Conservation (phyloP, 2,329 filamentous ascomycete species). For the Coleophoma crateriformis region DNA sequence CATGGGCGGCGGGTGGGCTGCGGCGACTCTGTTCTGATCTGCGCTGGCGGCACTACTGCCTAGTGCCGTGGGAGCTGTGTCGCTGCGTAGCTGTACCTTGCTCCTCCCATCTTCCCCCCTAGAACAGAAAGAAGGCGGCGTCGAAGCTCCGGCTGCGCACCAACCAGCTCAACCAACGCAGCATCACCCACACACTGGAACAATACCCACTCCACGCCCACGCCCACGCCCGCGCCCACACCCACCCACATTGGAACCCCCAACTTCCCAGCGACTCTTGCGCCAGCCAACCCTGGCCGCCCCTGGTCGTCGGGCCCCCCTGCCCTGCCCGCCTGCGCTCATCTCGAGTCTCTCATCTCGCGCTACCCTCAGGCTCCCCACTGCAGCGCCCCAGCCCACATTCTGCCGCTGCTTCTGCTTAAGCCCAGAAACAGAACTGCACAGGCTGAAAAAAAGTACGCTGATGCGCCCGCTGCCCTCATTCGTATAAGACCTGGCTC, state of each 20-base stretch:
- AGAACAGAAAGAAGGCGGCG: no score
- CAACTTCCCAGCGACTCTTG: neutral
- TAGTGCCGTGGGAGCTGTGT: no score
- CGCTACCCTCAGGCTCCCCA: no score
- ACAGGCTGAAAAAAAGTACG: no score
- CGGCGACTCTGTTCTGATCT: no score
- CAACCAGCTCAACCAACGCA: neutral
- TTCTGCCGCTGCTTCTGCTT: neutral
- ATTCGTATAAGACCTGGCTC: conserved; percentile 14
- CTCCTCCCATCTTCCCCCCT: no score
- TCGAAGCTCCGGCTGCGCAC: neutral
- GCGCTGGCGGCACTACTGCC: no score
- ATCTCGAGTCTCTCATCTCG: neutral
- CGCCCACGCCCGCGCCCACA: neutral
- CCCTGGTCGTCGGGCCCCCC: neutral
- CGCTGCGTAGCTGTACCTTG: no score
- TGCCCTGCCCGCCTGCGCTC: neutral
- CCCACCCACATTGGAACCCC: neutral
- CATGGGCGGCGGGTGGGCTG: no score
- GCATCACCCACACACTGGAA: neutral
- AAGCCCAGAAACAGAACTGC: no score
- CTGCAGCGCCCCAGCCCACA: neutral
- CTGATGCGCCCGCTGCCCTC: neutral
- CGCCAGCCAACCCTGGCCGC: neutral
- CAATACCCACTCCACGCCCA: neutral